Base-by-base conservation (phyloP, 352 stramenopile species). In the Globisporangium paroecandrum region DNA sequence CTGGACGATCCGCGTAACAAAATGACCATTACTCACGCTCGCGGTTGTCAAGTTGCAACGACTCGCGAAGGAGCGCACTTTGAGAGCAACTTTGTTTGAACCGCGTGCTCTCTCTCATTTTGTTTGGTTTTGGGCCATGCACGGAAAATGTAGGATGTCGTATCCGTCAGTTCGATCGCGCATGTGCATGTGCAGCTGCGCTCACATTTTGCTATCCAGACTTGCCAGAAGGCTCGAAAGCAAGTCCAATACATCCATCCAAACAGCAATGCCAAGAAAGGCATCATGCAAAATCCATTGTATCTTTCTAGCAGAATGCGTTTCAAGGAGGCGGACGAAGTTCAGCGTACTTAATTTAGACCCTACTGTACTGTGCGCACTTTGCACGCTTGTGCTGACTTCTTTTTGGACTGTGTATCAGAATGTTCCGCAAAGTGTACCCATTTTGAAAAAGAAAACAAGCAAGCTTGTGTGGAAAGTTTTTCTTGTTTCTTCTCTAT, bases 381-480 rank as follows among this genome's bases (percentile, higher is more conserved):
- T 60, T 43, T 51, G 43, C 24, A 13, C 22, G 4, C 12, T 43
- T 27, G 27, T 59, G 25, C 55, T 60, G 55, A 60, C 55, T 60
- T 43, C 18, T 41, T 59, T 22, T 41, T 58, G 27, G 27, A 5
- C 27, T 29, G 3, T 29, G 15, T 7, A 51, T 51, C 43, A 22
- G 18, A 47, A 51, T 32, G 27, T 57, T 43, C 36, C 12, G 36
- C 36, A 43, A 43, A 43, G 12, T 57, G 51, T 57, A 57, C 51
- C 51, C 51, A 57, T 57, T 57, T 57, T 24, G 22, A 32, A 57
- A 57, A 57, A 57, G 10, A 57, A 57, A 51, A 51, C 36, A 43
- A 51, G 4, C 32, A 36, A 29, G 27, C 27, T 29, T 36, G 43
- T 2, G 5, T 57, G 51, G 29, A 46, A 60, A 46, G 8, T 43